Conservation (phyloP, 2,329 filamentous ascomycete species). For the Aspergillus puulaauensis region DNA sequence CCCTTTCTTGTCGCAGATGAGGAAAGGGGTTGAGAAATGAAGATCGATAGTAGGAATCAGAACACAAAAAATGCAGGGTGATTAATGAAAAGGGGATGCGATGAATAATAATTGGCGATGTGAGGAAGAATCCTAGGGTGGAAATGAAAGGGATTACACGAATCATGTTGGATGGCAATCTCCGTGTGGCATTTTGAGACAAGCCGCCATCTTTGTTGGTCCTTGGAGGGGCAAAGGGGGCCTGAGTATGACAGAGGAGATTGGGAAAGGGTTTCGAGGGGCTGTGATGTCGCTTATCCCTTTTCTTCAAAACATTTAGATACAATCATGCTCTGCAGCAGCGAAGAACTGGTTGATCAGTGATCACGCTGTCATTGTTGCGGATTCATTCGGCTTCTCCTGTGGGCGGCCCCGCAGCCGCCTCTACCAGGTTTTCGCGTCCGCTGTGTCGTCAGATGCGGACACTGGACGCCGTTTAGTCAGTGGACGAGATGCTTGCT, state of each 20-base stretch:
- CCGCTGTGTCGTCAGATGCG: slow-evolving; percentile 21
- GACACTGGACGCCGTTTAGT: not conserved
- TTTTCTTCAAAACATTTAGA: not conserved
- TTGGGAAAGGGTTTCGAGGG: not conserved
- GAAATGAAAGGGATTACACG: slow-evolving; percentile 24
- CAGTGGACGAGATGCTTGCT: not conserved
- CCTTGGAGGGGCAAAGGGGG: slow-evolving; percentile 24
- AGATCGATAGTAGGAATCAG: not conserved
- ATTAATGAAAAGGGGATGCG: slow-evolving; percentile 12
- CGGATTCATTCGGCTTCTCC: no score
- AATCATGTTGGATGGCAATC: slow-evolving; percentile 15
- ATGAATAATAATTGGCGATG: slow-evolving; percentile 5
- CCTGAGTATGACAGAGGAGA: slow-evolving; percentile 12
- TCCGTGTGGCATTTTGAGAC: slow-evolving; percentile 20
- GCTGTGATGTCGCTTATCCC: slow-evolving; percentile 8
- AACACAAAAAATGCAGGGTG: slow-evolving; percentile 9
- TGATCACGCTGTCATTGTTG: not conserved
- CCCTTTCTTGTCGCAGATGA: not conserved
- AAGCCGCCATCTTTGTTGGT: slow-evolving; percentile 20
- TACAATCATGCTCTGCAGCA: no score
- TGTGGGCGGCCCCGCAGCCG: slow-evolving; percentile 6
- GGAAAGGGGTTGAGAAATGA: slow-evolving; percentile 10
- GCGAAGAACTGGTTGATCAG: not conserved
- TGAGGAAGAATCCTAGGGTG: slow-evolving; percentile 18
- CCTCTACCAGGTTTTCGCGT: slow-evolving; percentile 21